Percentiles rank a stretch among this genome's conserved stretches.
phyloP scores from a whole-genome alignment of 306 rosid species.

The Senna tora region DNA sequence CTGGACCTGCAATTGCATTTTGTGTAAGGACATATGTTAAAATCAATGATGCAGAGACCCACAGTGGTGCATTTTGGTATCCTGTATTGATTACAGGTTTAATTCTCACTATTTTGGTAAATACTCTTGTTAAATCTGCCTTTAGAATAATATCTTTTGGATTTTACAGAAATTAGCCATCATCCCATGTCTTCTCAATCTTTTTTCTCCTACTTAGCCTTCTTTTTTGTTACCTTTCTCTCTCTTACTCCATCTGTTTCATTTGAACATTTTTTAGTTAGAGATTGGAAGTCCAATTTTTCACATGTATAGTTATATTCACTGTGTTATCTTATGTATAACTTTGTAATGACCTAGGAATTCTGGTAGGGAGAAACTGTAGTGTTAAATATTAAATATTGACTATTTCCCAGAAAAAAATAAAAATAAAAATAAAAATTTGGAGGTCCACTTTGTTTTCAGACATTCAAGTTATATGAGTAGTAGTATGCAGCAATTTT shows the following conservation, averaged over 20 bases:
- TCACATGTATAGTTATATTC: background rate
- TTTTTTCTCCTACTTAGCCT: slow-evolving; percentile 8
- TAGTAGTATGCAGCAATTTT: background rate
- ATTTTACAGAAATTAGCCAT: slow-evolving; percentile 28
- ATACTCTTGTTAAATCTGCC: slow-evolving; percentile 34
- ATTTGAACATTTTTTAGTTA: slow-evolving; percentile 18
- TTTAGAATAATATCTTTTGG: background rate
- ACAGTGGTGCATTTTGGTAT: slow-evolving; percentile 40
- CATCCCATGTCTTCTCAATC: background rate
- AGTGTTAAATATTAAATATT: background rate
- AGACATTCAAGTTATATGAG: slow-evolving; percentile 15
- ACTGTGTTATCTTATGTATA: slow-evolving; percentile 11
- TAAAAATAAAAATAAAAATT: background rate
- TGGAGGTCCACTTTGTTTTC: slow-evolving; percentile 2
- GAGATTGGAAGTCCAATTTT: slow-evolving; percentile 6
- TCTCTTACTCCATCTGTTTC: background rate
- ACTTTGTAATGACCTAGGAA: background rate
- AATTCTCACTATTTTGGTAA: slow-evolving; percentile 77
- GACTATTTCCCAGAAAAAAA: background rate
- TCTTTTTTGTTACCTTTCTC: too few relatives aligned
- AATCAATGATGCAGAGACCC: slow-evolving; percentile 28
- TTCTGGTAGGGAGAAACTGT: slow-evolving; percentile 14
- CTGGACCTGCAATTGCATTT: slow-evolving; percentile 77
- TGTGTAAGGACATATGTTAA: slow-evolving; percentile 55
- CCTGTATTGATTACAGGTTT: slow-evolving; percentile 59